Evolutionary conservation across 2,329 filamentous ascomycete genomes (phyloP).

Genomic region (Xylaria sp.): DNA sequence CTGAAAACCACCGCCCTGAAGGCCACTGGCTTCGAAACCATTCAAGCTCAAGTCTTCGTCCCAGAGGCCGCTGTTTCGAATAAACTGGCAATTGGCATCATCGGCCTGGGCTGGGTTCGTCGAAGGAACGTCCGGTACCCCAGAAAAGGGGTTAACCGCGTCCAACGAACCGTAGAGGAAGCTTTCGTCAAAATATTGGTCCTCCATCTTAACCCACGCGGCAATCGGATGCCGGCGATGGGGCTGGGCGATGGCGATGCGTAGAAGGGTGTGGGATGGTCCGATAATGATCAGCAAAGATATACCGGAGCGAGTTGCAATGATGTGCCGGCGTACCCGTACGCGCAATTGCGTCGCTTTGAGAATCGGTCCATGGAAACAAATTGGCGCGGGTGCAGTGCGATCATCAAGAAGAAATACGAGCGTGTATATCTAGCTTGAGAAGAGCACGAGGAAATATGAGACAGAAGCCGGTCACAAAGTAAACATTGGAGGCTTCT

Average conservation of each 20-base stretch:
- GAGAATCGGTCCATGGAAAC: background rate
- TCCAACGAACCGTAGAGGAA: background rate
- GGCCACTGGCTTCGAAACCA: slow-evolving; percentile 23
- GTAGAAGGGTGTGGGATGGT: background rate
- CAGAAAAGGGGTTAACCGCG: slow-evolving; percentile 17
- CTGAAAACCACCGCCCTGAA: slow-evolving; percentile 34
- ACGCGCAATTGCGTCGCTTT: background rate
- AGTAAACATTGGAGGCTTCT: background rate
- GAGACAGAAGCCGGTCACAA: background rate
- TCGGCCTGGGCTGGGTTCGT: slow-evolving; percentile 30
- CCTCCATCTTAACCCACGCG: slow-evolving; percentile 23
- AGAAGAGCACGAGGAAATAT: background rate
- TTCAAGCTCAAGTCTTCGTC: background rate
- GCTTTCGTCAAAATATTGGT: background rate
- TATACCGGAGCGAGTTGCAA: background rate
- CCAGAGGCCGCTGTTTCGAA: background rate
- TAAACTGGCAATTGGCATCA: slow-evolving; percentile 32
- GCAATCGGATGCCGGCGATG: slow-evolving; percentile 4
- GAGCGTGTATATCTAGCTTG: background rate
- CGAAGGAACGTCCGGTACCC: slow-evolving; percentile 5
- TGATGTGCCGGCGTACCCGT: background rate
- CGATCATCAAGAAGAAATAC: background rate
- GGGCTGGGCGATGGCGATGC: slow-evolving; percentile 1
- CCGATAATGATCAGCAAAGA: background rate
- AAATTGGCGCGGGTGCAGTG: background rate